Conservation (phyloP, 768 basidiomycete species). For the Atractiella rhizophila region DNA sequence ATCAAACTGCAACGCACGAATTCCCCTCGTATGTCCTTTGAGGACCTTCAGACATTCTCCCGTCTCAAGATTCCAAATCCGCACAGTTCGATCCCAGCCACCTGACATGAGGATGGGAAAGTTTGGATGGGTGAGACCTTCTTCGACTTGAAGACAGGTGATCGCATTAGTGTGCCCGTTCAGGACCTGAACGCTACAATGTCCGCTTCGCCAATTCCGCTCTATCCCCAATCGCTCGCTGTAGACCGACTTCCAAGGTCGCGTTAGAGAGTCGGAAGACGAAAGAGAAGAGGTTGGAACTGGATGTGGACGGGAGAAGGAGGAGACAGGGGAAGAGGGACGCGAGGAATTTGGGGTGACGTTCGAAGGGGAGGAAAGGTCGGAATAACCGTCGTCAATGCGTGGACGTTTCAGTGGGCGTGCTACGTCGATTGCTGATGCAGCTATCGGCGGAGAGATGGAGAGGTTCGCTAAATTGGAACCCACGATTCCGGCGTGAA, state of each 20-base stretch:
- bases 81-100: constrained; percentile 77
- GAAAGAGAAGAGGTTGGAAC: not conserved
- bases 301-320: not conserved
- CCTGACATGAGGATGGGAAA: constrained; percentile 94
- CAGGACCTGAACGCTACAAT: constrained; percentile 56
- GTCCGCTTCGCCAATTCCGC: constrained; percentile 87
- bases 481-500: constrained; percentile 1
- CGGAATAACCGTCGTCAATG: not conserved
- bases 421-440: too few species aligned
- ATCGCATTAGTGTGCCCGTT: constrained; percentile 87
- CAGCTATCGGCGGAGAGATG: too few species aligned
- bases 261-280: constrained; percentile 27
- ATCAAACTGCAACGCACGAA: constrained; percentile 83
- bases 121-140: constrained; percentile 50
- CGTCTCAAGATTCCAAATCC: constrained; percentile 91
- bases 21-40: constrained; percentile 70
- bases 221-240: constrained; percentile 89
- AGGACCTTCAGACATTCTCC: constrained; percentile 59
- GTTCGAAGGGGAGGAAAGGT: not conserved
- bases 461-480: not conserved
- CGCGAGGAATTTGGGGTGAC: not conserved
- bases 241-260: constrained; percentile 97
- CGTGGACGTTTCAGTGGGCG: constrained; percentile 1
- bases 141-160: constrained; percentile 88
- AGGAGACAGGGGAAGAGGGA: not conserved